Base-by-base conservation (phyloP, 2,329 filamentous ascomycete species). In the Aureobasidium sp. region DNA sequence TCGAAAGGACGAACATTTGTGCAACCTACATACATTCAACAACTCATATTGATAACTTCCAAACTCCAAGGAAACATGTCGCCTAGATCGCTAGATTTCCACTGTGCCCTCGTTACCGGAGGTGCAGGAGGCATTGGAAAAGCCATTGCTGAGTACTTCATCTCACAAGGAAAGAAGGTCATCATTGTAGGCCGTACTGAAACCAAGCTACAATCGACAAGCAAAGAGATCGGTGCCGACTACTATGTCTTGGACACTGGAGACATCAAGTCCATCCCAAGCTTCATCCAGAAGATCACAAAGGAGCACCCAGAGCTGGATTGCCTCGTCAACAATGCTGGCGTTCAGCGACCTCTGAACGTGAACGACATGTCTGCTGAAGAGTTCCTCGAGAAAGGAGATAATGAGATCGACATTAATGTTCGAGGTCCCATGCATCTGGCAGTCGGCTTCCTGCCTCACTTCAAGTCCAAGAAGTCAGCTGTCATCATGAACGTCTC, bases 301-400 rank as follows among this genome's bases (percentile, higher is more conserved):
- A 65, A 64, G 2, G 77, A 83, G 6, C 79, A 85, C 66, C 81
- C 80, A 0, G 78, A 83, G 6, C 68, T 85, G 2, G 82, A 86
- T 70, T 85, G 82, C 65, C 68, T 85, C 0, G 73, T 85, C 68
- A 85, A 85, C 72, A 85, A 86, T 61, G 82, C 82, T 0, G 82
- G 82, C 1, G 80, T 85, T 0, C 58, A 61, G 29, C 72, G 81
- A 2, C 83, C 81, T 0, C 75, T 86, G 1, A 70, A 80, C 17
- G 73, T 82, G 0, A 75, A 74, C 44, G 68, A 73, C 20, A 70
- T 72, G 68, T 64, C 65, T 9, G 61, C 64, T 13, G 66, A 62
- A 23, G 75, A 79, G 32, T 80, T 83, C 46, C 73, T 84, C 0
- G 27, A 68, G 13, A 80, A 80, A 61, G 82, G 81, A 0, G 82